Conservation (phyloP, 805 yeast species). For the Lipomyces anomalus region DNA sequence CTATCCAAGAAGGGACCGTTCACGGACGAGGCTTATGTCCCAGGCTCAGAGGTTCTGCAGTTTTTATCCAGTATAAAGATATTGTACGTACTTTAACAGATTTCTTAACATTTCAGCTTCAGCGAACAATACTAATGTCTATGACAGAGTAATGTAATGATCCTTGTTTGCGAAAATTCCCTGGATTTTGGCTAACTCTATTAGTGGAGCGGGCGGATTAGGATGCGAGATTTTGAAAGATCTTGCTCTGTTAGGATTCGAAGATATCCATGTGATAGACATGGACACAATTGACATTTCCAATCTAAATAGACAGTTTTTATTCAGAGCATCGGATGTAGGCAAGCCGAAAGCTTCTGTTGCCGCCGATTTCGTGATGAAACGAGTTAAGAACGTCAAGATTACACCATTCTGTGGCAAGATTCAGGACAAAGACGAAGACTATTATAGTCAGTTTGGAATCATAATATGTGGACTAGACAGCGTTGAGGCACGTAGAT, state of each 20-base stretch:
- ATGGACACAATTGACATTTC: slow-evolving; percentile 81
- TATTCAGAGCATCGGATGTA: slow-evolving; percentile 54
- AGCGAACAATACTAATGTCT: neutral
- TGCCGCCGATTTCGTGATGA: slow-evolving; percentile 53
- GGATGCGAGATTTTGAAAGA: slow-evolving; percentile 78
- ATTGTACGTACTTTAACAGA: slow-evolving; percentile 29
- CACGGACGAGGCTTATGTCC: slow-evolving; percentile 35
- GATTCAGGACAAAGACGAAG: slow-evolving; percentile 57
- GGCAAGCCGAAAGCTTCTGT: slow-evolving; percentile 62
- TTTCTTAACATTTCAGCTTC: neutral
- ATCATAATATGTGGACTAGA: slow-evolving; percentile 84
- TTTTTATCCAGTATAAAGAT: slow-evolving; percentile 31
- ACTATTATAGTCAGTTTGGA: slow-evolving; percentile 62
- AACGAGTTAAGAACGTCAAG: slow-evolving; percentile 38
- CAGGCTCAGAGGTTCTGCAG: slow-evolving; percentile 31
- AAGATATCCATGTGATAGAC: slow-evolving; percentile 61
- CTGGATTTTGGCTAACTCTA: neutral
- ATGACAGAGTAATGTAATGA: slow-evolving; percentile 7
- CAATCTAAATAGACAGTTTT: slow-evolving; percentile 69
- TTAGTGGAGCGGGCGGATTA: slow-evolving; percentile 74
- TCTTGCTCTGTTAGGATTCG: slow-evolving; percentile 64
- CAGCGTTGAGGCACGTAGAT: slow-evolving; percentile 81
- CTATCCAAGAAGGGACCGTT: slow-evolving; percentile 34
- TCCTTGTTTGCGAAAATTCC: neutral
- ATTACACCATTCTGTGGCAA: slow-evolving; percentile 44